phyloP scores from a whole-genome alignment of 331 rosid genomes.

The Pyracantha coccinea region DNA sequence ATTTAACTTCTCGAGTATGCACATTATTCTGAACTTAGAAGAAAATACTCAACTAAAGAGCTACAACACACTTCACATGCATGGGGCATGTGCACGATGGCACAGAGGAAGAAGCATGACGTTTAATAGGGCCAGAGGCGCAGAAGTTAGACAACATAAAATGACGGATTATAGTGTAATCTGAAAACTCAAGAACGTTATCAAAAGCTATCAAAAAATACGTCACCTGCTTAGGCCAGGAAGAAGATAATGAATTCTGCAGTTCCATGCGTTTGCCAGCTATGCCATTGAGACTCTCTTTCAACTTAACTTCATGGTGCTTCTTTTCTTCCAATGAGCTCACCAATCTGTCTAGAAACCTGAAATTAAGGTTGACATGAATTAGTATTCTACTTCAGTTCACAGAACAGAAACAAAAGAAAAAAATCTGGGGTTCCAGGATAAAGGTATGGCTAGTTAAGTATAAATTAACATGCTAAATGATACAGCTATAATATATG shows the following conservation, averaged over 20 bases:
- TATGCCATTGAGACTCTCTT: conserved; percentile 75
- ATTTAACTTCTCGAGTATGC: not conserved
- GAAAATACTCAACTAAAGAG: not conserved
- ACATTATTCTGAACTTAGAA: not conserved
- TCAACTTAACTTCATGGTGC: conserved; percentile 80
- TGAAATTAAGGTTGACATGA: conserved; percentile 33
- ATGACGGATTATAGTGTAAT: not conserved
- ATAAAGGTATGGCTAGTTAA: not conserved
- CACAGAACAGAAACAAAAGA: not conserved
- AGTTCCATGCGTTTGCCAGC: conserved; percentile 82
- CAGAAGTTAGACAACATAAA: not conserved
- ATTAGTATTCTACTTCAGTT: not conserved
- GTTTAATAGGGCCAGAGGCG: not conserved
- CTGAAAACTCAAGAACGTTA: not conserved
- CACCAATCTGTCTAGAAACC: conserved; percentile 82
- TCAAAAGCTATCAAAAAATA: not conserved
- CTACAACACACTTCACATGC: not conserved
- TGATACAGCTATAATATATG: not conserved
- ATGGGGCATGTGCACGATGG: not conserved
- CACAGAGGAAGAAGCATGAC: not conserved
- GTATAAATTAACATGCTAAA: not conserved
- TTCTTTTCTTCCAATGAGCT: conserved; percentile 84
- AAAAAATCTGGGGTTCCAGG: not conserved
- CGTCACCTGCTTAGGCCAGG: conserved; percentile 83
- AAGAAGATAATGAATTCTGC: conserved; percentile 79